Percentiles rank a stretch among this genome's conserved stretches.
phyloP scores from a whole-genome alignment of 2,329 filamentous ascomycete species.

The Orbilia oligospora region DNA sequence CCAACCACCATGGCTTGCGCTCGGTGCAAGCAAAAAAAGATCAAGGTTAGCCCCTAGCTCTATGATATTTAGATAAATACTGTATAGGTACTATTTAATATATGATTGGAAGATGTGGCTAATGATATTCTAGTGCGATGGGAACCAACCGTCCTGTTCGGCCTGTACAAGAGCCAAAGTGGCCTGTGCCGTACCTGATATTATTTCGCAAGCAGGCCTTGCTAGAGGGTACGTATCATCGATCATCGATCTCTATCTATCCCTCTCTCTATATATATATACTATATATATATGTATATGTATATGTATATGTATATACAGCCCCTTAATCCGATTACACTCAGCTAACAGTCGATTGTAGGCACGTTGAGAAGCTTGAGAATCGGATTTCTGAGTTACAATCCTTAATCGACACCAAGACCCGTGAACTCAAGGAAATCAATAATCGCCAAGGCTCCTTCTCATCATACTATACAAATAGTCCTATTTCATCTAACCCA shows the following conservation, averaged over 20 bases:
- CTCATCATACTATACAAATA: constrained; percentile 33
- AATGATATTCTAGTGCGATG: constrained; percentile 42
- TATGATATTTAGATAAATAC: not conserved
- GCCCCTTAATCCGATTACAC: too few relatives aligned
- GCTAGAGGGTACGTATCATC: constrained; percentile 33
- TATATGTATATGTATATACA: too few relatives aligned
- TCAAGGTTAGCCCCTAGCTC: constrained; percentile 21
- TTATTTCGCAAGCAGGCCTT: constrained; percentile 40
- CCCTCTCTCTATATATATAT: too few relatives aligned
- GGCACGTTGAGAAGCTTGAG: constrained; percentile 47
- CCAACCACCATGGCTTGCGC: constrained; percentile 38
- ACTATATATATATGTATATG: too few relatives aligned
- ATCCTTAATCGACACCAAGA: constrained; percentile 49
- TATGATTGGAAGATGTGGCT: not conserved
- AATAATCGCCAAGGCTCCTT: constrained; percentile 30
- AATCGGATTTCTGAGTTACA: constrained; percentile 52
- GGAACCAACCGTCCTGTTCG: constrained; percentile 45
- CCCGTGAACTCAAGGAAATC: constrained; percentile 18
- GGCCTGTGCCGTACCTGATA: constrained; percentile 43
- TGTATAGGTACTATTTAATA: not conserved
- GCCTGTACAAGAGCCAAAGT: constrained; percentile 31
- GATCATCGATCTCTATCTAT: not conserved
- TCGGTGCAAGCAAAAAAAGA: constrained; percentile 56
- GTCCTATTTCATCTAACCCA: constrained; percentile 30
- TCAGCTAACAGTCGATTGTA: not conserved